A percentile compares a stretch with the other conserved stretches of the same genome.
Conservation (phyloP, 768 basidiomycete species). For the Serendipita vermifera region DNA sequence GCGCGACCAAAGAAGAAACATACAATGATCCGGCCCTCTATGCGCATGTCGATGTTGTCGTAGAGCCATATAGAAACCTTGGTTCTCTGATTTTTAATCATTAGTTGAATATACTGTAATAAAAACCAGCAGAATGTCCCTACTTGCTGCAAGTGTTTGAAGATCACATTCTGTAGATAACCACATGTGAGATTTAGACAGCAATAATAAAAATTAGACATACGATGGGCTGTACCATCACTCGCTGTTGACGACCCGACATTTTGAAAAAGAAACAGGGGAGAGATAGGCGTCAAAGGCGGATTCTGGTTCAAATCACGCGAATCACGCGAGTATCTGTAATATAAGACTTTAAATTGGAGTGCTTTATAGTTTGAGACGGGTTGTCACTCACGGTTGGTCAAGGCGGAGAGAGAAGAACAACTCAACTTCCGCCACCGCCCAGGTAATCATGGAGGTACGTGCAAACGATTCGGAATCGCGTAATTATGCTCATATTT, state of each 20-base stretch:
- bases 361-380: too few species aligned
- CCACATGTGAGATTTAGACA: not conserved
- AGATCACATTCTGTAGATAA: conserved; percentile 72
- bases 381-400: conserved; percentile 5
- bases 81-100: conserved; percentile 39
- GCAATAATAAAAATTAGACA: conserved; percentile 24
- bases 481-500: not conserved
- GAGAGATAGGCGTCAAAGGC: too few species aligned
- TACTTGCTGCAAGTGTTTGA: conserved; percentile 91
- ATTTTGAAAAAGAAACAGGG: too few species aligned
- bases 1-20: conserved; percentile 28
- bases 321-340: too few species aligned
- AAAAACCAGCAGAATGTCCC: conserved; percentile 13
- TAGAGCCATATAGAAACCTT: conserved; percentile 92
- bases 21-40: conserved; percentile 92
- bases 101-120: not conserved
- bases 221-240: conserved; percentile 99
- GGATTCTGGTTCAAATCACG: too few species aligned
- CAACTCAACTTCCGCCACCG: not conserved
- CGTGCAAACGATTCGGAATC: not conserved
- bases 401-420: not conserved
- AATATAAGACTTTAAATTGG: too few species aligned
- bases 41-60: conserved; percentile 92
- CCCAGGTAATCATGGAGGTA: conserved; percentile 7
- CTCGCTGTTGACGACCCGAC: conserved; percentile 87